phyloP scores from a whole-genome alignment of 768 basidiomycete genomes.

The Tricholoma sp. region DNA sequence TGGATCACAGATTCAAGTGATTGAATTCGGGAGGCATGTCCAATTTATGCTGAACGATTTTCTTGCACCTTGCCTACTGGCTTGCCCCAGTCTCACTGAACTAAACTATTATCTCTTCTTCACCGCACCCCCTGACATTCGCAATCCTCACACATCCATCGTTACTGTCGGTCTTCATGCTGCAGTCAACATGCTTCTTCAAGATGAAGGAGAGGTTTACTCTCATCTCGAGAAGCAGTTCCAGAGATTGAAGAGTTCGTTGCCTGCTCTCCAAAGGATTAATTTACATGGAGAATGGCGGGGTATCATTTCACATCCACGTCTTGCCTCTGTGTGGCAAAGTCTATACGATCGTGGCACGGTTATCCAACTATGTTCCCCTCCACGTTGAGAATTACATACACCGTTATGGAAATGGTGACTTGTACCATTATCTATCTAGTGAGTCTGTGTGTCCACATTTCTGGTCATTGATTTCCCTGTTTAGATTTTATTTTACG shows the following conservation, averaged over 20 bases:
- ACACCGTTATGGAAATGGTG: not conserved
- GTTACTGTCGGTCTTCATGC: constrained; percentile 48
- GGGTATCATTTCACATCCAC: constrained; percentile 29
- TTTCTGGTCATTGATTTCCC: not conserved
- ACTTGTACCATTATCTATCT: not conserved
- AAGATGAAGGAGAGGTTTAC: constrained; percentile 32
- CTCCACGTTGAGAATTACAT: not conserved
- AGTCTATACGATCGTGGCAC: constrained; percentile 30
- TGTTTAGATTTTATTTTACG: not conserved
- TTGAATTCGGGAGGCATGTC: constrained; percentile 56
- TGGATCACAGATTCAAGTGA: constrained; percentile 43
- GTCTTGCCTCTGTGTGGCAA: constrained; percentile 28
- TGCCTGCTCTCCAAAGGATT: constrained; percentile 43
- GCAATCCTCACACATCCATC: constrained; percentile 27
- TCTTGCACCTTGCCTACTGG: constrained; percentile 39
- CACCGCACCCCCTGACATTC: constrained; percentile 27
- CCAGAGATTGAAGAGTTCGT: constrained; percentile 31
- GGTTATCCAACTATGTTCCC: constrained; percentile 13
- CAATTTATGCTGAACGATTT: constrained; percentile 49
- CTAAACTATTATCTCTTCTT: constrained; percentile 57
- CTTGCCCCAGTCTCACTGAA: constrained; percentile 41
- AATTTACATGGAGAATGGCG: constrained; percentile 53
- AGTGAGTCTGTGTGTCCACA: not conserved
- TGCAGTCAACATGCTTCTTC: constrained; percentile 37
- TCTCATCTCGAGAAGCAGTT: constrained; percentile 44